Percentiles rank a stretch among this genome's conserved stretches.
phyloP scores from a whole-genome alignment of 2,329 filamentous ascomycete species.

The Thielaviopsis musarum region DNA sequence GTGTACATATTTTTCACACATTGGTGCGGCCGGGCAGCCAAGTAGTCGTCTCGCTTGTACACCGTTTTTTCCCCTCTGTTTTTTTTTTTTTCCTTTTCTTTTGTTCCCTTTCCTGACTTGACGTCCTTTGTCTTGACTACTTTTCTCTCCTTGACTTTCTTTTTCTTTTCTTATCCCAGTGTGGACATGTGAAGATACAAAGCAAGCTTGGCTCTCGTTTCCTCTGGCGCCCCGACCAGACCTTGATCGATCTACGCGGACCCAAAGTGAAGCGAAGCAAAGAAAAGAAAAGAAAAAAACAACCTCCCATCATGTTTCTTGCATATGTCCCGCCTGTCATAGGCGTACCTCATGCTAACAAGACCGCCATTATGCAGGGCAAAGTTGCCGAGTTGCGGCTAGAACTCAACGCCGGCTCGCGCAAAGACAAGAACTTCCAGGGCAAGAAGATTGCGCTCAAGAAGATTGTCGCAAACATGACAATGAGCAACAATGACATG shows the following conservation, averaged over 20 bases:
- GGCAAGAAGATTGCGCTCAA: constrained; percentile 96
- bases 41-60: not conserved
- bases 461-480: constrained; percentile 99
- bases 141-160: no score
- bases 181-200: not conserved
- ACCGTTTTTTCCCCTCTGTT: not conserved
- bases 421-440: constrained; percentile 94
- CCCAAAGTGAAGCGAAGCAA: not conserved
- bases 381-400: constrained; percentile 94
- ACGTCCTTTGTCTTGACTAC: no score
- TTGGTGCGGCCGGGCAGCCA: not conserved
- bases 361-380: constrained; percentile 52
- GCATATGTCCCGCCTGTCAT: constrained; percentile 31
- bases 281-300: not conserved
- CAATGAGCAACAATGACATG: constrained; percentile 99
- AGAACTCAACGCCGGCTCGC: constrained; percentile 74
- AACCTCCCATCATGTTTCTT: constrained; percentile 29
- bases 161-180: not conserved
- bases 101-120: not conserved
- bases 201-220: not conserved
- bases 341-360: constrained; percentile 9
- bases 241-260: no score
- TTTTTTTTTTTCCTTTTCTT: not conserved
- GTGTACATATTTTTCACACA: not conserved
- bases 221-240: no score